Evolutionary conservation across 2,329 filamentous ascomycete genomes (phyloP), one percentile per base, ranked within the genome.

Genomic region (Aspergillus sp.): DNA sequence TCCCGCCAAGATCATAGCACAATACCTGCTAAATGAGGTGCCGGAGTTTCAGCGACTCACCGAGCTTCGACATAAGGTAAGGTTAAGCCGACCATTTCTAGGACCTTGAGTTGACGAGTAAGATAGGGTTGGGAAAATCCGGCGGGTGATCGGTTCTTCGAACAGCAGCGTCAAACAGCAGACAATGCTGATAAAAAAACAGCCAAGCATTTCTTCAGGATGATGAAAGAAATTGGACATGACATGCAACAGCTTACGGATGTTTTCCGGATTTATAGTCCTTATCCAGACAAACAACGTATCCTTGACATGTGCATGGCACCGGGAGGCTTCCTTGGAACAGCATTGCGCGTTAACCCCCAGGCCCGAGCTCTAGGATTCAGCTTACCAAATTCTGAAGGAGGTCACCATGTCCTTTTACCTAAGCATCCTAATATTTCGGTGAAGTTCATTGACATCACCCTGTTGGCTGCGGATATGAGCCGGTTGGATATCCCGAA

Each of bases 281-380:
- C 39, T 5, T 23, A 38, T 38, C 38, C 21, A 21, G 49, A 51
- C 23, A 43, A 36, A 9, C 49, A 49, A 10, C 55, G 49, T 30
- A 65, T 86, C 19, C 78, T 87, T 1, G 84, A 87, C 63, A 75
- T 85, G 62, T 85, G 84, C 68, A 80, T 83, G 74, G 84, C 84
- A 0, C 84, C 84, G 0, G 84, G 84, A 4, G 84, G 81, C 1
- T 87, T 84, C 63, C 69, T 81, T 2, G 61, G 65, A 0, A 71
- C 69, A 8, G 76, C 76, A 0, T 62, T 84, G 25, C 38, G 67
- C 4, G 60, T 65, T 10, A 81, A 80, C 52, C 77, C 71, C 0
- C 36, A 51, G 0, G 73, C 80, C 3, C 69, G 70, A 17, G 67
- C 63, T 19, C 4, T 61, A 4, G 59, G 32, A 32, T 61, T 64